Evolutionary conservation across 1,284 basidiomycete species (phyloP), one percentile per base, ranked within the genome.

Genomic region (Cryptococcus depauperatus): DNA sequence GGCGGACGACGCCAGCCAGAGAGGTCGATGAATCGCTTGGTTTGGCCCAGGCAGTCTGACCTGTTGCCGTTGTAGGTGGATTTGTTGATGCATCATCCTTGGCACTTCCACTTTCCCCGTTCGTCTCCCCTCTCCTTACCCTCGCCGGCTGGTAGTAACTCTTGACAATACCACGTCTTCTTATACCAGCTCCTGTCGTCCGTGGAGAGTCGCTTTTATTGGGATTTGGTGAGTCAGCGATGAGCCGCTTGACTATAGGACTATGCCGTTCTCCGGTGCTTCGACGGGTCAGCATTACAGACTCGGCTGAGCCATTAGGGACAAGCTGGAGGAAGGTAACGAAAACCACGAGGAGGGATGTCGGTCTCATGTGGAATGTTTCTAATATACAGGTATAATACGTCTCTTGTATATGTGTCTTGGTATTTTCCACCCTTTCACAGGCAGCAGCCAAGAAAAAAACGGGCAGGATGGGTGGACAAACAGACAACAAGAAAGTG

Each of bases 181-280:
- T 28, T 13, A 19, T 19, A 9, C 25, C 34, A 5, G 14, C 41
- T 19, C 41, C 29, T 14, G 16, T 21, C 16, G 16, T 18, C 9
- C 35, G 33, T 4, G 19, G 34, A 28, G 5, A 26, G 13, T 14
- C 10, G 8, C 7, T 19, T 21, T 11, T 19, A n/a, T 21, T 22
- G 19, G 18, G 21, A 14, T 19, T 16, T 6, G 41, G 29, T 11
- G 19, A 42, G 23, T 44, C 43, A 5, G 43, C 27, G 27, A 44
- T 18, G 11, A 44, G 26, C n/a, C 43, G 43, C 16, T 44, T 44
- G 19, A 44, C 19, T 3, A 44, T 14, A 11, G n/a, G 37, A 9
- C 43, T 45, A 5, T 39, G 19, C 13, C 40, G 22, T 22, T 37
- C 21, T 25, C 21, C 43, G 37, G 28, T 38, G 11, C 25, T 18